Base-by-base conservation (phyloP, 2,329 filamentous ascomycete genomes). In the Fusarium liriodendri region DNA sequence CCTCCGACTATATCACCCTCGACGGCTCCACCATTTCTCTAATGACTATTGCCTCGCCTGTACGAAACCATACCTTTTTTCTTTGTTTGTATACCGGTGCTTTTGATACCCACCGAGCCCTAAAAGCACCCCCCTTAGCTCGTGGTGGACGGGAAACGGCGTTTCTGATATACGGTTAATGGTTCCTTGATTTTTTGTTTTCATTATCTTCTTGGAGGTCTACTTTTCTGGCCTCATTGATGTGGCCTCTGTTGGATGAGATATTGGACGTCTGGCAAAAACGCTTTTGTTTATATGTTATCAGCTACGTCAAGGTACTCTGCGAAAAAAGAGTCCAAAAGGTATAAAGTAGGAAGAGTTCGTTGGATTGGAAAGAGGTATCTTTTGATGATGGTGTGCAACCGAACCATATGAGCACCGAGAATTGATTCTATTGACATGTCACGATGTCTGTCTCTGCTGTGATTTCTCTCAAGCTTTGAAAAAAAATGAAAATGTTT, bases 31-130 rank as follows among this genome's bases (percentile, higher is more conserved):
- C 55, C 62, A 62, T 62, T 65, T 52, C 58, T 69, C 60, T 77
- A 73, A 77, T 67, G 75, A 77, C 71, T 70, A 52, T 35, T 42
- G 11, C 64, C 52, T 40, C 64, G 27, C 22, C 42, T 75, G 72
- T 74, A 74, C 65, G 69, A 66, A 37, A 22, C 32, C 18, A 54
- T 69, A 47, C 71, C 35, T 47, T 37, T 62, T 52, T 42, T 62
- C 71, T 69, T 66, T 65, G 29, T 68, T 67, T 62, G 62, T 75
- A 68, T 57, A 74, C 54, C 54, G 67, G 72, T 73, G 67, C 70
- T 77, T 77, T 77, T 77, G 75, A 77, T 77, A 77, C 75, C 75
- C 75, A 69, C 75, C 64, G 71, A 77, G 75, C 69, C 72, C 65
- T 63, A 73, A 67, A 77, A 69, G 64, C 64, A 72, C 55, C 65